Conservation (phyloP, 768 basidiomycete species). For the Hemileccinum impolitum region DNA sequence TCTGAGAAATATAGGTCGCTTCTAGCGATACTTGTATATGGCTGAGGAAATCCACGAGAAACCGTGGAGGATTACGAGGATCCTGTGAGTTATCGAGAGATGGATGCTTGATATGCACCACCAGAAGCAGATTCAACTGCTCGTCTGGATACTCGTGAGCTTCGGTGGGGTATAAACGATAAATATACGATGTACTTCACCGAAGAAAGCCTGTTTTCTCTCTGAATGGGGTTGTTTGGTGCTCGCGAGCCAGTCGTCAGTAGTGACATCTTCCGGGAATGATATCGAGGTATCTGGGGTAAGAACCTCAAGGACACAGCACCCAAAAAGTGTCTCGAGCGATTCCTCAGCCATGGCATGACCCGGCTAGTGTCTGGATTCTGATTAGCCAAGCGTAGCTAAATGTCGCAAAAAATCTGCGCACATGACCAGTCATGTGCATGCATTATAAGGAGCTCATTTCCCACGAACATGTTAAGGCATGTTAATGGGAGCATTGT, state of each 20-base stretch:
- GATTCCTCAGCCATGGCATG: conserved; percentile 35
- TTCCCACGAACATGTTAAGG: too few relatives aligned
- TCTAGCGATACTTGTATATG: conserved; percentile 79
- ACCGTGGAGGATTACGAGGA: conserved; percentile 27
- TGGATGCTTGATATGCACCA: conserved; percentile 32
- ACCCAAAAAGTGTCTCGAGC: conserved; percentile 62
- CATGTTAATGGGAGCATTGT: too few relatives aligned
- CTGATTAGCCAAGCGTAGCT: too few relatives aligned
- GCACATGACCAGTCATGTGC: too few relatives aligned
- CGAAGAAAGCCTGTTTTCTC: conserved; percentile 71
- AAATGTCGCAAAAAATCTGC: too few relatives aligned
- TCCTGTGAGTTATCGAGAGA: conserved; percentile 32
- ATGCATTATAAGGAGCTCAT: too few relatives aligned
- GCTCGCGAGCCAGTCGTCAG: conserved; percentile 55
- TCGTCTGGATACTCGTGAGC: conserved; percentile 43
- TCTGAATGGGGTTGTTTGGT: conserved; percentile 44
- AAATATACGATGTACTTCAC: conserved; percentile 39
- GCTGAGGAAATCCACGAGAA: conserved; percentile 57
- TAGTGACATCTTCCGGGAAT: conserved; percentile 46
- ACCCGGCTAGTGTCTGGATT: neutral
- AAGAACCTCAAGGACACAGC: conserved; percentile 55
- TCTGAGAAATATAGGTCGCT: conserved; percentile 70
- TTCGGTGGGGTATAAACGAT: conserved; percentile 9
- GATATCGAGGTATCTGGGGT: conserved; percentile 63
- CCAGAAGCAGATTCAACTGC: conserved; percentile 48